A percentile compares a stretch with the other conserved stretches of the same genome.
Evolutionary conservation across 2,329 filamentous ascomycete species (phyloP).

Genomic region (Aspergillus fructus): DNA sequence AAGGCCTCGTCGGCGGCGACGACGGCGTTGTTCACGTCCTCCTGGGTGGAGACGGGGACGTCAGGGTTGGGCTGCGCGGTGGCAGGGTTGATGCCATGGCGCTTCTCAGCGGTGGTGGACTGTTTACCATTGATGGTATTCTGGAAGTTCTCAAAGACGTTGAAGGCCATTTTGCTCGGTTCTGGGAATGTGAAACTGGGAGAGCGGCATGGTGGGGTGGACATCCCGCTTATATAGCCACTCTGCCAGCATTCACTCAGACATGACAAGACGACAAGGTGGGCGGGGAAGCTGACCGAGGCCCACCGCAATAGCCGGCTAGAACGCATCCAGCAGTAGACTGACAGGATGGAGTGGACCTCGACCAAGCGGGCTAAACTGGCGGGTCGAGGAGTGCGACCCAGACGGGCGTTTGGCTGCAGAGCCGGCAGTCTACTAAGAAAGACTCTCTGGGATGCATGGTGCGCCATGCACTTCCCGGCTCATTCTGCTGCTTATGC

Average conservation of each 20-base stretch:
- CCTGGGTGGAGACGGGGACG: conserved; percentile 51
- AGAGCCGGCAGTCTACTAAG: background rate
- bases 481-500: too few species aligned
- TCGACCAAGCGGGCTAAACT: background rate
- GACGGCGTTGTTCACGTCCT: conserved; percentile 55
- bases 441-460: background rate
- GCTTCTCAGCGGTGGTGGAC: conserved; percentile 45
- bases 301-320: too few species aligned
- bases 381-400: background rate
- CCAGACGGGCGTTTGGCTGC: background rate
- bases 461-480: too few species aligned
- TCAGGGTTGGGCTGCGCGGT: conserved; percentile 51
- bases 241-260: too few species aligned
- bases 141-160: conserved; percentile 41
- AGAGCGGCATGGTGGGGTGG: too few species aligned
- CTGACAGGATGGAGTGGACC: too few species aligned
- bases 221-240: too few species aligned
- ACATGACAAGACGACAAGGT: too few species aligned
- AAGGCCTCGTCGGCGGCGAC: conserved; percentile 49
- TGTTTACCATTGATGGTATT: conserved; percentile 55
- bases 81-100: conserved; percentile 53
- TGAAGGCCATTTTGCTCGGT: background rate
- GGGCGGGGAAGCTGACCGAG: too few species aligned
- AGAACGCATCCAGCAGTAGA: too few species aligned
- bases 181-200: too few species aligned